Base-by-base conservation (phyloP, 306 rosid species). In the Boehmeria nivea region DNA sequence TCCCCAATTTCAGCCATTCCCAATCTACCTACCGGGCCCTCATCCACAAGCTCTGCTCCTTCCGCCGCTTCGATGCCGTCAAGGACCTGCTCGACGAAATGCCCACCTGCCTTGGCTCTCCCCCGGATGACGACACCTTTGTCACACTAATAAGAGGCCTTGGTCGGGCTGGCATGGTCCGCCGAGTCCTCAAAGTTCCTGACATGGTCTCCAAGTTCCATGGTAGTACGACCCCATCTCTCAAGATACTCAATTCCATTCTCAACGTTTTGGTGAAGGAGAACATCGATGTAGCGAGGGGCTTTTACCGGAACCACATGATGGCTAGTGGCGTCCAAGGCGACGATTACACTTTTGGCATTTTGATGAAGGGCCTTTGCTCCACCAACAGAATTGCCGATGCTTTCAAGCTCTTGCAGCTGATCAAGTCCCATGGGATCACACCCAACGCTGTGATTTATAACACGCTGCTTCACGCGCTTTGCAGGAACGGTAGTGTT, bases 291-390 rank as follows among this genome's bases (percentile, higher is more conserved):
- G 70, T 87, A 20, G 95, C 95, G 43, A 68, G 80, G 71, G 87
- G 72, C 67, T 87, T 87, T 64, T 87, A 74, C 43, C 72, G 89
- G 57, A 87, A 66, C 75, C 77, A 71, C 31, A 87, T 84, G 95
- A 79, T 83, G 83, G 78, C 18, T 1, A 49, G 61, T 22, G 87
- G 89, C 6, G 46, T 84, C 57, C 60, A 61, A 9, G 89, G 89
- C 0, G 89, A 79, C 70, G 79, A 59, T 55, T 84, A 84, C 38
- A 84, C 95, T 52, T 81, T 60, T 1, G 85, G 87, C 56, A 84
- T 84, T 64, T 61, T 87, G 51, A 84, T 84, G 95, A 87, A 87
- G 65, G 87, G 89, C 0, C 73, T 87, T 40, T 81, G 94, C 67
- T 74, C 74, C 20, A 81, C 95, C 0, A 79, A 81, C 67, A 68